phyloP scores from a whole-genome alignment of 164 flowering plant genomes.

The Platanus orientalis region DNA sequence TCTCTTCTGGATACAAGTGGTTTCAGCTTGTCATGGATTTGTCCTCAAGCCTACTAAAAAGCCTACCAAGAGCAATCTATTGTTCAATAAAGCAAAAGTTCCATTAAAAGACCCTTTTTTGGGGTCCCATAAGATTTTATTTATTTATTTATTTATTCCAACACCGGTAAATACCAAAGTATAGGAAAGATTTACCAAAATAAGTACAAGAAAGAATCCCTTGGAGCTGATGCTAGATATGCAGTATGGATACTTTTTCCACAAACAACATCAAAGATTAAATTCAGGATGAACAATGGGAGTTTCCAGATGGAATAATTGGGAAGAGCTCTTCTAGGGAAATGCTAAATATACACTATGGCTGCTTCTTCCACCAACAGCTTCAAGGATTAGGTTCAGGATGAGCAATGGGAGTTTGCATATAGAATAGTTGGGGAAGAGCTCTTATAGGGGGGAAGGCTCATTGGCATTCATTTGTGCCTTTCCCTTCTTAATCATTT shows the following conservation, averaged over 20 bases:
- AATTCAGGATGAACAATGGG: neutral
- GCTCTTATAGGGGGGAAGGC: neutral
- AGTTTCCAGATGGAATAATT: neutral
- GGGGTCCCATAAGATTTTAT: neutral
- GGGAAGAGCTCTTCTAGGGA: neutral
- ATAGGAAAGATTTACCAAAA: no score
- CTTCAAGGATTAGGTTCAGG: neutral
- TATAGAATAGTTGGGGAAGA: neutral
- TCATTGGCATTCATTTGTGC: neutral
- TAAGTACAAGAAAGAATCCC: neutral
- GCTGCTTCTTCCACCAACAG: neutral
- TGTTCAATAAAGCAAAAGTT: no score
- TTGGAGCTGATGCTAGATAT: no score
- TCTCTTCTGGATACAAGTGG: neutral
- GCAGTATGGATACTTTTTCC: neutral
- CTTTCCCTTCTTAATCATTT: neutral
- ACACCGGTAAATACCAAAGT: no score
- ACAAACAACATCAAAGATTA: neutral
- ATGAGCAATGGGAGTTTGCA: neutral
- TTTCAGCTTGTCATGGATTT: no score
- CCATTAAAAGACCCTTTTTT: neutral
- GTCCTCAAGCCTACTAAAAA: no score
- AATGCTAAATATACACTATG: no score
- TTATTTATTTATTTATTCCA: no score
- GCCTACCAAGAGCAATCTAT: no score